Percentiles rank a stretch among this genome's conserved stretches.
Conservation (phyloP, 768 basidiomycete species). For the Boletus coccyginus region DNA sequence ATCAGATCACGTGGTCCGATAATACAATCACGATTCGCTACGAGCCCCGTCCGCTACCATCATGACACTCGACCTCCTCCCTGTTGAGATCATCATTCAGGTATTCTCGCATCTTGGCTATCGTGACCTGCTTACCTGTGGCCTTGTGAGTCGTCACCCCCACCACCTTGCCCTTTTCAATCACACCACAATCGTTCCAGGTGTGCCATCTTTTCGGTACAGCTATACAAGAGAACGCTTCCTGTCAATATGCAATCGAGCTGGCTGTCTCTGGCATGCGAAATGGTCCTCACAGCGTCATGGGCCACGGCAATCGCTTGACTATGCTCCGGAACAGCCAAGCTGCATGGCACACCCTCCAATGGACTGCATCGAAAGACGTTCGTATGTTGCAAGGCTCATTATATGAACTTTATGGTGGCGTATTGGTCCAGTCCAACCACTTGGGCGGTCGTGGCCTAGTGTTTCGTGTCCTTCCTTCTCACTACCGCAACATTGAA, state of each 20-base stretch:
- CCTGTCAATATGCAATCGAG: conserved; percentile 43
- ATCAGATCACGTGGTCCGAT: conserved; percentile 21
- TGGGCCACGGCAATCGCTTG: conserved; percentile 35
- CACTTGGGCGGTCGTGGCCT: conserved; percentile 28
- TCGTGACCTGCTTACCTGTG: conserved; percentile 29
- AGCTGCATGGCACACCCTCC: conserved; percentile 38
- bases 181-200: conserved; percentile 17
- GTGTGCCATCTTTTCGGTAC: conserved; percentile 33
- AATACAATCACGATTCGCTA: neutral
- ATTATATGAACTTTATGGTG: conserved; percentile 59
- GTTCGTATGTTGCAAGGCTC: conserved; percentile 43
- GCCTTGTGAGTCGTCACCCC: conserved; percentile 15
- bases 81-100: conserved; percentile 25
- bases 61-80: conserved; percentile 18
- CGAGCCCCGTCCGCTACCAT: neutral
- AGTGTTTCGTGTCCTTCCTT: conserved; percentile 49
- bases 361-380: conserved; percentile 32
- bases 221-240: conserved; percentile 28
- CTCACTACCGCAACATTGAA: conserved; percentile 44
- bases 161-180: neutral
- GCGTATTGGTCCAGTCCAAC: conserved; percentile 47
- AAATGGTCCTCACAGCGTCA: conserved; percentile 33
- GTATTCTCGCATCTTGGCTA: conserved; percentile 19
- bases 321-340: conserved; percentile 38
- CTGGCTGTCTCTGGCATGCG: conserved; percentile 43